phyloP scores from a whole-genome alignment of 495 filamentous ascomycete genomes.

The Melanomma pulvis-pyrius region DNA sequence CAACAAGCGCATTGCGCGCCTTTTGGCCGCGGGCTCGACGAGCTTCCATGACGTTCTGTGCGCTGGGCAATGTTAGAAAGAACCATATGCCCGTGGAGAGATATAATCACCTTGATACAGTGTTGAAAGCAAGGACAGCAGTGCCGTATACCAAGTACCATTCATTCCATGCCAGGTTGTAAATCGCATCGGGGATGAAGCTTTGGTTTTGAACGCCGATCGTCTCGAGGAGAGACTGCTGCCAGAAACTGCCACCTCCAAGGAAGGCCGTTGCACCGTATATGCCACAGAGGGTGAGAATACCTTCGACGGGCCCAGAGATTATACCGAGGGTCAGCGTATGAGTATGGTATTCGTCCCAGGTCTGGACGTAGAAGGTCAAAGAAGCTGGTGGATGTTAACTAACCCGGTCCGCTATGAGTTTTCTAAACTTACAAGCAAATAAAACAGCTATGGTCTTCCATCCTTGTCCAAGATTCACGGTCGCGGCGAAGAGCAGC shows the following conservation, averaged over 20 bases:
- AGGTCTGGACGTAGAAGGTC: conserved; percentile 98
- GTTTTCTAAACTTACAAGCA: conserved; percentile 60
- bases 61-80: conserved; percentile 50
- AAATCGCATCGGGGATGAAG: conserved; percentile 68
- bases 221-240: conserved; percentile 72
- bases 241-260: conserved; percentile 92
- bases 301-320: conserved; percentile 93
- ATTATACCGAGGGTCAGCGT: conserved; percentile 89
- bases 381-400: conserved; percentile 60
- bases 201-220: conserved; percentile 65
- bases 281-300: conserved; percentile 78
- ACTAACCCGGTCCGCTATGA: background rate
- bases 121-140: conserved; percentile 82
- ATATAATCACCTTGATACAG: conserved; percentile 56
- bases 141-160: conserved; percentile 94
- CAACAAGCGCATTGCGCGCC: conserved; percentile 70
- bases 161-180: conserved; percentile 79
- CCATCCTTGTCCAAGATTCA: conserved; percentile 94
- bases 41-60: conserved; percentile 78
- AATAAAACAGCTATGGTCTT: conserved; percentile 82
- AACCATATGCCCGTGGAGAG: background rate
- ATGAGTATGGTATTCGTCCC: conserved; percentile 99
- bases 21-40: conserved; percentile 73
- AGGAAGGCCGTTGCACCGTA: conserved; percentile 83
- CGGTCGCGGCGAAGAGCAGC: conserved; percentile 83